Evolutionary conservation across 345 rosid genomes (phyloP).

Genomic region (Linum usitatissimum): DNA sequence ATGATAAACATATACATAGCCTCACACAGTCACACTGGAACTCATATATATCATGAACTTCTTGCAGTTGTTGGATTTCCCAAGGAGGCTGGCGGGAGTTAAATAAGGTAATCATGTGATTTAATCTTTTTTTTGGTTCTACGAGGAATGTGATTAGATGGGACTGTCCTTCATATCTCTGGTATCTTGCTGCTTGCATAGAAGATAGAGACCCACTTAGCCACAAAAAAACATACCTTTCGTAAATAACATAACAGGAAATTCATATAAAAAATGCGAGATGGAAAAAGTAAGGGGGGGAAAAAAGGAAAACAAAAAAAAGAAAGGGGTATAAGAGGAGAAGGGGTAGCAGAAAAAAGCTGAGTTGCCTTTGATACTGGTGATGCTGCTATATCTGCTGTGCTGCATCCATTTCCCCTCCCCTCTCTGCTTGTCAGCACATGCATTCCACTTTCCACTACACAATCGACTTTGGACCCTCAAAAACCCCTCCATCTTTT

Average conservation of each 20-base stretch:
- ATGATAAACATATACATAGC: no score
- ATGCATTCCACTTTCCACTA: conserved; percentile 94
- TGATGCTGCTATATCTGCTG: no score
- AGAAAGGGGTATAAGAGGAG: conserved; percentile 10
- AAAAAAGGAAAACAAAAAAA: conserved; percentile 21
- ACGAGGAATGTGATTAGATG: no score
- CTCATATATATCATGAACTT: no score
- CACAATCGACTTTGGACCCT: conserved; percentile 64
- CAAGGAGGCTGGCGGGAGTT: no score
- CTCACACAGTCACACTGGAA: no score
- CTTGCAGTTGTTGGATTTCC: no score
- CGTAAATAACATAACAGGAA: conserved; percentile 2
- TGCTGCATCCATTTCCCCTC: conserved; percentile 36
- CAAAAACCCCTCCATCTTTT: not conserved
- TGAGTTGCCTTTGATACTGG: conserved; percentile 59
- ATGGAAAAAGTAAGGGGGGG: no score
- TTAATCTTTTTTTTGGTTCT: no score
- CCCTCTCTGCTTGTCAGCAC: conserved; percentile 45
- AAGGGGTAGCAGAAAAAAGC: conserved; percentile 34
- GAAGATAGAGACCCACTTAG: conserved; percentile 53
- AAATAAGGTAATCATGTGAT: no score
- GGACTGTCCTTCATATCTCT: no score
- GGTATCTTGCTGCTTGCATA: conserved; percentile 17
- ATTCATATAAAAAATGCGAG: no score
- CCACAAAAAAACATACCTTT: conserved; percentile 25